Evolutionary conservation across 176 grass and related monocot genomes (phyloP).

Genomic region (Zoysia japonica): DNA sequence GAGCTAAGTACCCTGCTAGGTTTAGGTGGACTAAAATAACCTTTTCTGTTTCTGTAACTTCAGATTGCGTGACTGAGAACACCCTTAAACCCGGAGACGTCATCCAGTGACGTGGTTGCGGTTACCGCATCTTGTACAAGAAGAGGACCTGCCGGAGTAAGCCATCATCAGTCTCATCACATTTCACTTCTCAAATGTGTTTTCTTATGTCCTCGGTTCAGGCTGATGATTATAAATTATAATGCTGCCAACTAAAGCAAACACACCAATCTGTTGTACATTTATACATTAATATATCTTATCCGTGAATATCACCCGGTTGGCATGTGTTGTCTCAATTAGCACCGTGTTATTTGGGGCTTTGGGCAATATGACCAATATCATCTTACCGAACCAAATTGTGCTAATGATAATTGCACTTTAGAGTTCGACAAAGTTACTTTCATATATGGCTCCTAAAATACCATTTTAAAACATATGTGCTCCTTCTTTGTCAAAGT

Average conservation of each 20-base stretch:
- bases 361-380: not conserved
- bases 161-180: not conserved
- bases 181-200: not conserved
- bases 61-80: constrained; percentile 48
- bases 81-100: constrained; percentile 46
- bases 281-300: not conserved
- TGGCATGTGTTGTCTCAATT: too few species aligned
- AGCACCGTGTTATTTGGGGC: too few species aligned
- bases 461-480: too few species aligned
- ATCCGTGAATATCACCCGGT: too few species aligned
- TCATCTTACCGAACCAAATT: not conserved
- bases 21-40: not conserved
- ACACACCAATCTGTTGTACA: not conserved
- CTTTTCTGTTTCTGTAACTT: not conserved
- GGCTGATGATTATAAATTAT: not conserved
- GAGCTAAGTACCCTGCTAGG: too few species aligned
- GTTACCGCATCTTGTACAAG: constrained; percentile 54
- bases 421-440: not conserved
- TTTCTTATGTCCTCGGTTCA: not conserved
- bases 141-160: constrained; percentile 48
- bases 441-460: too few species aligned
- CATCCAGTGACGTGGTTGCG: constrained; percentile 51
- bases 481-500: too few species aligned
- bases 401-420: not conserved
- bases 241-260: not conserved